Evolutionary conservation across 176 grass and related monocot genomes (phyloP), one percentile per base, ranked within the genome.

Genomic region (barley (Hordeum vulgare)): DNA sequence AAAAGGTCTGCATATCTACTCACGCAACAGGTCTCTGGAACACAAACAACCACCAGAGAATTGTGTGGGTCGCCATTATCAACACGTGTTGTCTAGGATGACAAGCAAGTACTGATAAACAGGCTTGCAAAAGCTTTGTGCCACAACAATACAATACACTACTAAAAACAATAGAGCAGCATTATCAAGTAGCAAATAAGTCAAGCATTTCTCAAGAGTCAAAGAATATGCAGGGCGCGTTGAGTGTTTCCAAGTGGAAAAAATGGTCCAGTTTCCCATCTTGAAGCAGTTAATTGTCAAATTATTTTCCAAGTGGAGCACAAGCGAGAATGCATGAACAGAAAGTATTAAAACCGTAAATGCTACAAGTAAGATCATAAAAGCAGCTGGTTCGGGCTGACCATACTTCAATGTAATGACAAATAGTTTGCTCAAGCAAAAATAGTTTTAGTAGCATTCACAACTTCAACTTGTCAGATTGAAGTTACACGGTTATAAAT

Each of bases 161-260:
- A 56, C 18, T 56, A 56, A 56, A 21, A 56, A 56, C 18, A 56
- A 42, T 23, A 75, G 28, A 81, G 15, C 8, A 75, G 0, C 13
- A 60, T 53, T 66, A 86, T 26, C 77, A 80, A 18, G 44, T 59
- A 67, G 21, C 47, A 81, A 25, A 71, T 60, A 58, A 51, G 59
- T 76, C 12, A 67, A 68, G 61, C 57, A 27, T 58, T 67, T 35
- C 27, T 29, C 57, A 25, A 25, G 9, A 85, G 21, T 54, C 6
- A 18, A 53, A 57, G 17, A 57, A 57, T 74, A 34, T 75, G 65
- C 66, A 72, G 39, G 21, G 56, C 14, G 18, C 44, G 42, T 81
- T 34, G 45, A 26, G 9, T 81, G 63, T 21, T 56, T 56, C 18
- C 18, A 56, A 56, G 51, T 21, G 51, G 51, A 56, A 18, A 56